Conservation (phyloP, 2,329 filamentous ascomycete species). For the Aspergillus aculeatinus region DNA sequence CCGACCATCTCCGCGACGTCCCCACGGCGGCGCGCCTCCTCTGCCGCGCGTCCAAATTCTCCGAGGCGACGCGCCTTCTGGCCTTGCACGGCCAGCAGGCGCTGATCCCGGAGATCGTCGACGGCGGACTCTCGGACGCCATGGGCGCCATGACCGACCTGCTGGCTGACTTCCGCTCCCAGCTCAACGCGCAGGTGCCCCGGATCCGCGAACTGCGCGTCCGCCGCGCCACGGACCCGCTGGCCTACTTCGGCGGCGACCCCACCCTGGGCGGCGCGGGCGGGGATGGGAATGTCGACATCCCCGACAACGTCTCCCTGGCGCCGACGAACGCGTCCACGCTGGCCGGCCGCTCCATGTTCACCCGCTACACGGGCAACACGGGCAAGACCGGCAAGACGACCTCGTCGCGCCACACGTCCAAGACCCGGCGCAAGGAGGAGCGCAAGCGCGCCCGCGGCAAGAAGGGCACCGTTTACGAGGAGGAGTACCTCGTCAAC, state of each 20-base stretch:
- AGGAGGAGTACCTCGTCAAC: slow-evolving; percentile 94
- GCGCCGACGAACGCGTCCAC: slow-evolving; percentile 83
- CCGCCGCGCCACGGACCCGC: slow-evolving; percentile 79
- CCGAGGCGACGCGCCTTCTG: slow-evolving; percentile 80
- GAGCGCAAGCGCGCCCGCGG: slow-evolving; percentile 93
- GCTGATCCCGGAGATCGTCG: slow-evolving; percentile 68
- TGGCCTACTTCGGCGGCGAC: slow-evolving; percentile 85
- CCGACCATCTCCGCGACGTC: slow-evolving; percentile 75
- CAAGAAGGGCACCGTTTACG: slow-evolving; percentile 95
- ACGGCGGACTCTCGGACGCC: slow-evolving; percentile 75
- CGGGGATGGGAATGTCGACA: slow-evolving; percentile 59
- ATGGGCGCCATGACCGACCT: slow-evolving; percentile 83
- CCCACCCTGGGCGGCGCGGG: slow-evolving; percentile 47
- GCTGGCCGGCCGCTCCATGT: slow-evolving; percentile 73
- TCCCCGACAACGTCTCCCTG: slow-evolving; percentile 89
- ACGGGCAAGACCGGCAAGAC: slow-evolving; percentile 38
- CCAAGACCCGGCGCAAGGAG: slow-evolving; percentile 83
- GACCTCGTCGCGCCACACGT: slow-evolving; percentile 67
- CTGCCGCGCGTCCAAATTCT: slow-evolving; percentile 84
- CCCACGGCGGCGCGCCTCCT: slow-evolving; percentile 70
- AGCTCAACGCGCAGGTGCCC: slow-evolving; percentile 80
- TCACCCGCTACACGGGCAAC: slow-evolving; percentile 76
- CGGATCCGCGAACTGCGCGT: slow-evolving; percentile 77
- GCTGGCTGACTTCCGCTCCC: slow-evolving; percentile 85
- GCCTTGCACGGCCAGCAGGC: slow-evolving; percentile 59